Base-by-base conservation (phyloP, 495 filamentous ascomycete genomes). In the Pyronema domesticum region DNA sequence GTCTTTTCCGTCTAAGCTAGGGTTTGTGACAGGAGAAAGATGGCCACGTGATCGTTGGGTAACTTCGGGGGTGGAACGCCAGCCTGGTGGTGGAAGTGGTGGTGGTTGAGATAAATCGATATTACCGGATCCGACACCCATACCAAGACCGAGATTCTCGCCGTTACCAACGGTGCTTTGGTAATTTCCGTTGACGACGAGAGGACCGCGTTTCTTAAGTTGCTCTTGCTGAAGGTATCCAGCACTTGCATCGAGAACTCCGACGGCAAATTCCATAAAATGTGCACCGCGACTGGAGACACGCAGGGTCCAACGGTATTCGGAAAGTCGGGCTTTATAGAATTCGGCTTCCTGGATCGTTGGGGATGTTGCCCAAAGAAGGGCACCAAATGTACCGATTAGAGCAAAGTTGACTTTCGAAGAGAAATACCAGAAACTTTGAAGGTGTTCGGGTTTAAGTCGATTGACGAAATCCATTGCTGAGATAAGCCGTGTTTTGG, bases 301-400 rank as follows among this genome's bases (percentile, higher is more conserved):
- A 37, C 80, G 81, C 56, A 98, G 71, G 1, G 89, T 95, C 91
- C 91, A 98, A 45, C 86, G 73, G 65, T 94, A 95, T 71, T 98
- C 91, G 55, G 79, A 79, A 9, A 95, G 72, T 3, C 91, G 72
- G 2, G 82, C 74, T 17, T 83, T 79, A 69, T 98, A 98, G 75
- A 94, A 98, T n/a, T 93, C 87, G 3, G 85, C 86, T 68, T 98
- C 91, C 67, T 96, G 89, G 15, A 77, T 74, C 9, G 81, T 84
- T 0, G 89, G 40, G 3, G 59, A 57, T 0, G 87, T 91, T 23
- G 89, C 85, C 74, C 85, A 88, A 0, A 98, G 76, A 6, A 96
- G 76, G 1, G 73, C 77, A 23, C 83, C 83, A 60, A 89, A 89
- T 0, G 82, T 86, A 50, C 83, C 84, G 57, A 89, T 85, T 36